phyloP scores from a whole-genome alignment of 1,139 yeast species.

The Yamadazyma siamensis region DNA sequence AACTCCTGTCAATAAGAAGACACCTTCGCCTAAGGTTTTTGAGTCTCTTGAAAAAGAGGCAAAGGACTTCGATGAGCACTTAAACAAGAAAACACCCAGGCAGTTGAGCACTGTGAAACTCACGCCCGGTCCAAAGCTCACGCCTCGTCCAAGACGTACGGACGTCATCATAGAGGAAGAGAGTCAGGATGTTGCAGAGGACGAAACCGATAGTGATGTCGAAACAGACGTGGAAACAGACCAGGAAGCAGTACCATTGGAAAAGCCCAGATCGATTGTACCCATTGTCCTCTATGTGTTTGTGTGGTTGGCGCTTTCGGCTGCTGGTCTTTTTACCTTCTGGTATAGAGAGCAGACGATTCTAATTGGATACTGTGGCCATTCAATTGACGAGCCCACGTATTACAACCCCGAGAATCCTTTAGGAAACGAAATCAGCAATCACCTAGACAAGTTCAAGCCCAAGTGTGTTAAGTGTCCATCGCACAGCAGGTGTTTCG shows the following conservation, averaged over 20 bases:
- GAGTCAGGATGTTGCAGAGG: slow-evolving; percentile 5
- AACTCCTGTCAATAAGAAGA: not conserved
- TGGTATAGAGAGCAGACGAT: slow-evolving; percentile 65
- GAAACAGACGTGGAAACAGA: slow-evolving; percentile 12
- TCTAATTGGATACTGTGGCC: slow-evolving; percentile 67
- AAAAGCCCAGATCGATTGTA: not conserved
- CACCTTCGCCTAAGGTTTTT: slow-evolving; percentile 1
- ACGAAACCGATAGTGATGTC: slow-evolving; percentile 10
- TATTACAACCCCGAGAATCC: slow-evolving; percentile 23
- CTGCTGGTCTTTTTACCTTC: slow-evolving; percentile 32
- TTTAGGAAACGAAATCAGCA: slow-evolving; percentile 20
- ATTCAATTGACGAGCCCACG: slow-evolving; percentile 43
- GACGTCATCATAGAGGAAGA: slow-evolving; percentile 1
- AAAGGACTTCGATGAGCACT: slow-evolving; percentile 7
- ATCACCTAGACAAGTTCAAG: slow-evolving; percentile 35
- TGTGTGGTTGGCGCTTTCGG: slow-evolving; percentile 28
- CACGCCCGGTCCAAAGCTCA: slow-evolving; percentile 19
- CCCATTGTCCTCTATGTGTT: slow-evolving; percentile 14
- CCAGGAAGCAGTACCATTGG: slow-evolving; percentile 2
- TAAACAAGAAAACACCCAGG: slow-evolving; percentile 3
- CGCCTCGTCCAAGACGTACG: slow-evolving; percentile 13
- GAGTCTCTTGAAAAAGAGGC: slow-evolving; percentile 4
- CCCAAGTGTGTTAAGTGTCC: slow-evolving; percentile 83
- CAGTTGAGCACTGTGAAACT: slow-evolving; percentile 4
- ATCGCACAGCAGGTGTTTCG: slow-evolving; percentile 65